A percentile compares a stretch with the other conserved stretches of the same genome.
Conservation (phyloP, 192 early-diverging fungal species). For the Geranomyces michiganensis region DNA sequence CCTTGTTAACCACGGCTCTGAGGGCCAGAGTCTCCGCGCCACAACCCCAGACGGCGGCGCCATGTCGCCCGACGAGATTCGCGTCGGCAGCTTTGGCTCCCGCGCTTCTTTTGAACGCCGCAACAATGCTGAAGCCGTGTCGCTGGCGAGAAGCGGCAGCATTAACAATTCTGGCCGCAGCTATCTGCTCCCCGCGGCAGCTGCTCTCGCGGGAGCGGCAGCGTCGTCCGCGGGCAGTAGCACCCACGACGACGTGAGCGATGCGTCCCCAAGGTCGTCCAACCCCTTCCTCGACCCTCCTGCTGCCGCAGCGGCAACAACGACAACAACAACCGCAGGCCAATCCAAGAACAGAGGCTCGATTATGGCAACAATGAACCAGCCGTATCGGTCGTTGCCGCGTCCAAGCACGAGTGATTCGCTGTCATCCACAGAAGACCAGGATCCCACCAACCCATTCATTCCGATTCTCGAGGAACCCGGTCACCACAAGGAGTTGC, state of each 20-base stretch:
- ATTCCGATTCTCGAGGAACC: not conserved
- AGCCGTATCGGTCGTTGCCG: not conserved
- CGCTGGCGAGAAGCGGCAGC: constrained; percentile 1
- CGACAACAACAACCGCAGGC: not conserved
- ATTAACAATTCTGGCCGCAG: not conserved
- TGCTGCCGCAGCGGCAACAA: not conserved
- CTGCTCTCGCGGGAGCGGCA: not conserved
- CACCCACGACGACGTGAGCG: not conserved
- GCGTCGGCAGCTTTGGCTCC: not conserved
- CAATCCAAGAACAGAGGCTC: constrained; percentile 4
- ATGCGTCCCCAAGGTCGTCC: not conserved
- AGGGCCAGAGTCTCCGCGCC: not conserved
- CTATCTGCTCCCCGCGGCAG: not conserved
- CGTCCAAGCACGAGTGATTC: not conserved
- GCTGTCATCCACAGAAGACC: not conserved
- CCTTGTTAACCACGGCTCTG: not conserved
- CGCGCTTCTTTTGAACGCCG: not conserved
- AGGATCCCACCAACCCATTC: not conserved
- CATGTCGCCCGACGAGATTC: not conserved
- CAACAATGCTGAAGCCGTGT: not conserved
- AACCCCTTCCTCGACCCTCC: constrained; percentile 5
- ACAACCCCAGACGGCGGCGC: not conserved
- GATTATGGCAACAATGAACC: not conserved
- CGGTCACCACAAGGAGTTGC: not conserved
- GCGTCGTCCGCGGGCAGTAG: not conserved